Percentiles rank a stretch among this genome's conserved stretches.
phyloP scores from a whole-genome alignment of 2,329 filamentous ascomycete species.

The Fusarium ambrosium region DNA sequence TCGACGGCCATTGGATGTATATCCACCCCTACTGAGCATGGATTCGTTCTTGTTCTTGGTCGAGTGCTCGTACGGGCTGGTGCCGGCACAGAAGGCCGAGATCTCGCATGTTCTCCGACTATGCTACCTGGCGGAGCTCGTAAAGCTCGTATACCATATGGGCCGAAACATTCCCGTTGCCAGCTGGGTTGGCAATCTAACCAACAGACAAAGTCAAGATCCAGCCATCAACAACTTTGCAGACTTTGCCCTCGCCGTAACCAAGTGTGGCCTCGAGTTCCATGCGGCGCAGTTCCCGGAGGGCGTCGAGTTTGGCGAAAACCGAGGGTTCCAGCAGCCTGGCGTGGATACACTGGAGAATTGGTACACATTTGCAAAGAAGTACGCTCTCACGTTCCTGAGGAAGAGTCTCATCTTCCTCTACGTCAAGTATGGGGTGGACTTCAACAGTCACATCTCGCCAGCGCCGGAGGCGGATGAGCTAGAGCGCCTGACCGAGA shows the following conservation, averaged over 20 bases:
- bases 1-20: conserved; percentile 60
- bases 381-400: conserved; percentile 90
- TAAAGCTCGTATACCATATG: conserved; percentile 79
- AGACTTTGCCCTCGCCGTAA: conserved; percentile 65
- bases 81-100: conserved; percentile 77
- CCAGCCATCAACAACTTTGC: conserved; percentile 67
- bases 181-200: conserved; percentile 63
- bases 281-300: conserved; percentile 50
- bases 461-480: conserved; percentile 78
- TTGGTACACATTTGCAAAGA: conserved; percentile 75
- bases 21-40: conserved; percentile 71
- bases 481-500: conserved; percentile 82
- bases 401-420: conserved; percentile 88
- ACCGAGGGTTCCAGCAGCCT: conserved; percentile 68
- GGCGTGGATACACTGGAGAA: conserved; percentile 66
- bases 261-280: conserved; percentile 59
- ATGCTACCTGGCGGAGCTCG: conserved; percentile 91
- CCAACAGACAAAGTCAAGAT: conserved; percentile 59
- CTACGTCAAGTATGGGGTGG: conserved; percentile 88
- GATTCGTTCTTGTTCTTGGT: conserved; percentile 87
- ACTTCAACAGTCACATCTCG: conserved; percentile 81
- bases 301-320: conserved; percentile 49
- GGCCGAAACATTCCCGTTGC: conserved; percentile 66
- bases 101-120: conserved; percentile 84
- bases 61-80: conserved; percentile 80